Base-by-base conservation (phyloP, 2,329 filamentous ascomycete species). In the Orbilia javanica region DNA sequence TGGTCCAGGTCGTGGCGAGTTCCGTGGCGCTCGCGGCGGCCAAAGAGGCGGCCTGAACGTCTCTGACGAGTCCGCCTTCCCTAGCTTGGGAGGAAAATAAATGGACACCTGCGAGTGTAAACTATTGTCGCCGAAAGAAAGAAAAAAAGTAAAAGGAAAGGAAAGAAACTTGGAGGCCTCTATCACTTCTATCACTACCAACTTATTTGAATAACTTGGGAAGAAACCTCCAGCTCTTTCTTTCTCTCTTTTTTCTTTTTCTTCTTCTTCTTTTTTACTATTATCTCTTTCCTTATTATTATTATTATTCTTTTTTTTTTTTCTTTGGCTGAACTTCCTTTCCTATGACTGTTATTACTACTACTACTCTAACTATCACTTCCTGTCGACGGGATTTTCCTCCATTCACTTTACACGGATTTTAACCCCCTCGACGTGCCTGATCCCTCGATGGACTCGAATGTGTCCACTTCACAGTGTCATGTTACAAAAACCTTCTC, bases 21-120 rank as follows among this genome's bases (percentile, higher is more conserved):
- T 83, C 80, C 85, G 85, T 81, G 85, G 86, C 81, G 85, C 87
- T 84, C 83, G 86, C 85, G 78, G 60, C 63, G 80, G 82, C 72
- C 34, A 25, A 42, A 60, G 55, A 60, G 55, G 53, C 31, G 53
- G 83, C 79, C 84, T 86, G 84, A 87, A 87, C 84, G 83, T 87
- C 81, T 82, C 84, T 79, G 87, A 88, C 83, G 83, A 84, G 80
- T 86, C 82, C 79, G 87, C 86, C 80, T 88, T 88, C 85, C 87
- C 87, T 70, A 87, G 84, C 84, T 83, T 88, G 80, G 87, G 87
- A 82, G n/a, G n/a, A 86, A 86, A 63, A 69, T 74, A 66, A 44
- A 44, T 10, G 20, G n/a, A 44, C 22, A 50, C 34, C 15, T 13
- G 18, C 52, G 52, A 36, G 52, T 34, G 52, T 57, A 36, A 34